A percentile compares a stretch with the other conserved stretches of the same genome.
phyloP scores from a whole-genome alignment of 2,329 filamentous ascomycete species.

The Aspergillus neotritici region DNA sequence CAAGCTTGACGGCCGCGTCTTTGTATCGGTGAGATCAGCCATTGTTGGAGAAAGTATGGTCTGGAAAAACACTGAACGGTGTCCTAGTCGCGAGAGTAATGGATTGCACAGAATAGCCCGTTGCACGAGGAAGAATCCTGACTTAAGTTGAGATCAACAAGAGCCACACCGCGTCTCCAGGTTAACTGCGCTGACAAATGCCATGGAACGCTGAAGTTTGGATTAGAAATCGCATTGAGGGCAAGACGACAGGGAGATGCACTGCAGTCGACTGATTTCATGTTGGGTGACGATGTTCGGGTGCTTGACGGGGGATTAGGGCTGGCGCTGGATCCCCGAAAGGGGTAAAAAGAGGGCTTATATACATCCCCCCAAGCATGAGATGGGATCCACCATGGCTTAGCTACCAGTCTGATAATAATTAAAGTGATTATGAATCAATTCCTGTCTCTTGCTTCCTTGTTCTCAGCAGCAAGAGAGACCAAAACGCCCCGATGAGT shows the following conservation, averaged over 20 bases:
- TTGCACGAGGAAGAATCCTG: neutral
- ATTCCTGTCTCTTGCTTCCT: neutral
- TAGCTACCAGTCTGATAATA: neutral
- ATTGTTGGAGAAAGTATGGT: neutral
- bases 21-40: neutral
- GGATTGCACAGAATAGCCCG: neutral
- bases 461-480: neutral
- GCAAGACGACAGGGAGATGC: neutral
- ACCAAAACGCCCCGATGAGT: neutral
- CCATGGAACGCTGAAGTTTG: neutral
- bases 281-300: neutral
- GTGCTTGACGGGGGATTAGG: conserved; percentile 1
- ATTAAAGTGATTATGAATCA: neutral
- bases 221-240: neutral
- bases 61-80: neutral
- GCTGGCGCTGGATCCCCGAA: neutral
- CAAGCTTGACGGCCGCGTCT: neutral
- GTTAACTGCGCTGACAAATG: neutral
- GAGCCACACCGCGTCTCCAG: neutral
- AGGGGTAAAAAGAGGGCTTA: neutral
- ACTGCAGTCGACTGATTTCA: neutral
- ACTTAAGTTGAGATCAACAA: neutral
- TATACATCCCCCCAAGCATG: neutral
- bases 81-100: neutral
- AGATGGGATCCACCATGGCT: neutral